These are phyloP conservation scores for Cylindrotheca closterium DNA, from an alignment of 108 stramenopile genomes.

Conservation along the genomic window DNA sequence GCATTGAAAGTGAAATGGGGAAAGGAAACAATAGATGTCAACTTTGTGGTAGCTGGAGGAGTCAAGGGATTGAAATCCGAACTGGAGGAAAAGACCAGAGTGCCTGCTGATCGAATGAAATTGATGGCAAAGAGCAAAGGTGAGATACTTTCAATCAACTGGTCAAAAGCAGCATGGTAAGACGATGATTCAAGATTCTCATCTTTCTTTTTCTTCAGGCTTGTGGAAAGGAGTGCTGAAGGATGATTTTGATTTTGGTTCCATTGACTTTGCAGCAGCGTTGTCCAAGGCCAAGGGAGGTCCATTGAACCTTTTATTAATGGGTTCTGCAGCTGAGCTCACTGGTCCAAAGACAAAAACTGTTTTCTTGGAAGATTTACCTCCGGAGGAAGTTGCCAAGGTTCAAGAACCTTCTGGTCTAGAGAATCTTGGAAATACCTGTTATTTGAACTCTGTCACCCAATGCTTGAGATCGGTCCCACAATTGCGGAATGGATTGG, in stretches of 20 bases:
- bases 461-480: constrained; percentile 92
- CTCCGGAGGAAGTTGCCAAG: constrained; percentile 87
- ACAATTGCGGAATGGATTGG: constrained; percentile 80
- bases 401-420: constrained; percentile 92
- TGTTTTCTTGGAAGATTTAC: constrained; percentile 96
- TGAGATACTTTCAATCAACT: constrained; percentile 14
- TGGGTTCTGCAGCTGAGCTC: constrained; percentile 94
- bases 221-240: constrained; percentile 95
- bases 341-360: constrained; percentile 81
- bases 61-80: constrained; percentile 82
- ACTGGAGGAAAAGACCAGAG: constrained; percentile 88
- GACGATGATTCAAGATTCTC: too few relatives aligned
- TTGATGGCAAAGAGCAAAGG: constrained; percentile 95
- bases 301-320: constrained; percentile 86
- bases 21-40: constrained; percentile 74
- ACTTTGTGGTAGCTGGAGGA: constrained; percentile 66
- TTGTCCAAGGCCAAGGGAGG: constrained; percentile 53
- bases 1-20: constrained; percentile 91
- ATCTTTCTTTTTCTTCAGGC: constrained; percentile 32
- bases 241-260: constrained; percentile 80
- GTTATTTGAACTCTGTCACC: constrained; percentile 97
- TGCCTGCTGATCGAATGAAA: constrained; percentile 95
- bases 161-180: too few relatives aligned
- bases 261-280: constrained; percentile 50
- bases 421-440: constrained; percentile 97